Conservation (phyloP, 139 green algal genomes). For the Picochlorum sp. region DNA sequence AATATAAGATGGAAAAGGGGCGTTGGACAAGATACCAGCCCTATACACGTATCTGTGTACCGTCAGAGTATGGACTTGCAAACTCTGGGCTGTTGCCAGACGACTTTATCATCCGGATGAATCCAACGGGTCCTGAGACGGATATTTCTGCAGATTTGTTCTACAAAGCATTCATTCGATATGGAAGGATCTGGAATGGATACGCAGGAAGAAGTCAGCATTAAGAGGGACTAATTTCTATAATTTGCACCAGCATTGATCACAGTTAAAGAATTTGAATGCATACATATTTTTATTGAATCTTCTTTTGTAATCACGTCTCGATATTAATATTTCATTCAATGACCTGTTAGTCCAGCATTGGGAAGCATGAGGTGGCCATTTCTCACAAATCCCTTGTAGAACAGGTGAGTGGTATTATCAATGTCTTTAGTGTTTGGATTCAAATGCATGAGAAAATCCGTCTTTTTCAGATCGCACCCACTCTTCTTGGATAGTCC, state of each 20-base stretch:
- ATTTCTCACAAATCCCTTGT: slow-evolving; percentile 1
- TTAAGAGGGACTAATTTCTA: neutral
- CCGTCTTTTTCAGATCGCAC: neutral
- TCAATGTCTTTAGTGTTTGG: neutral
- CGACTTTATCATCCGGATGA: slow-evolving; percentile 1
- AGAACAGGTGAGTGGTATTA: slow-evolving; percentile 1
- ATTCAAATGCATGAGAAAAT: slow-evolving; percentile 4
- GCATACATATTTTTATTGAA: neutral
- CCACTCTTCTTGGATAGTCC: neutral
- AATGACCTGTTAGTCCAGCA: slow-evolving; percentile 1
- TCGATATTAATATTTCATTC: neutral
- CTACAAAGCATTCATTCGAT: slow-evolving; percentile 3
- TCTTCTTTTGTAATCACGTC: neutral
- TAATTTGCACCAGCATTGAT: neutral
- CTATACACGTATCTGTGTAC: neutral
- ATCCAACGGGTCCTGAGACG: neutral
- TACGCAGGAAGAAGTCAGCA: slow-evolving; percentile 1
- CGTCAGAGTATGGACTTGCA: neutral
- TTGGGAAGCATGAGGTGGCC: slow-evolving; percentile 1
- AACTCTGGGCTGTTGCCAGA: slow-evolving; percentile 1
- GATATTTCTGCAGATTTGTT: neutral
- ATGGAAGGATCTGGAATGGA: slow-evolving; percentile 1
- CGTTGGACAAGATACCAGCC: neutral
- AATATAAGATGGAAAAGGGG: neutral
- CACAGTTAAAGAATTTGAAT: neutral